Conservation (phyloP, 2,329 filamentous ascomycete species). For the Curvularia spicifera region DNA sequence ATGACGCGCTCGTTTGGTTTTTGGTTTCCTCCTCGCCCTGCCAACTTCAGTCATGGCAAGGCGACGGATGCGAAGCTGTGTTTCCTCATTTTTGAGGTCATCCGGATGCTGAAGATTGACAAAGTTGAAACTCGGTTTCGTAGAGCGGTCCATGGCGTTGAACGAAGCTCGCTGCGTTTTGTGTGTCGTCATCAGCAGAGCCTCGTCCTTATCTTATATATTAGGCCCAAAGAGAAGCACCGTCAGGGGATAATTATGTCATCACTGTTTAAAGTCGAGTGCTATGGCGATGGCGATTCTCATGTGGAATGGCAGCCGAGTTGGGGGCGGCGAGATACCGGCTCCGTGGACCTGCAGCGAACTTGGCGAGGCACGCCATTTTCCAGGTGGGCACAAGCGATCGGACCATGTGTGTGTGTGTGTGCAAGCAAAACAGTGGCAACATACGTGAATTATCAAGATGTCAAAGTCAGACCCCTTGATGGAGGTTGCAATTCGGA, state of each 20-base stretch:
- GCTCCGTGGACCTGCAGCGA: slow-evolving; percentile 10
- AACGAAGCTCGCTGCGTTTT: neutral
- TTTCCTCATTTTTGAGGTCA: slow-evolving; percentile 42
- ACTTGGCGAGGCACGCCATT: slow-evolving; percentile 8
- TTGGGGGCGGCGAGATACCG: slow-evolving; percentile 10
- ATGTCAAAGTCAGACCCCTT: neutral
- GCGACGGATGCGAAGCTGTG: slow-evolving; percentile 40
- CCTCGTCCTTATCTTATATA: slow-evolving; percentile 9
- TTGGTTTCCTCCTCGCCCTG: slow-evolving; percentile 36
- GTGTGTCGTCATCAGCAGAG: neutral
- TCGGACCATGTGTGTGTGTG: neutral
- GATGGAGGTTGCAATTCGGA: slow-evolving; percentile 13
- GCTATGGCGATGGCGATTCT: slow-evolving; percentile 9
- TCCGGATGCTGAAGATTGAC: slow-evolving; percentile 42
- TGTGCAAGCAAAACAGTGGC: slow-evolving; percentile 9
- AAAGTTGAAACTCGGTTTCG: slow-evolving; percentile 38
- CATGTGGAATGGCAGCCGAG: slow-evolving; percentile 10
- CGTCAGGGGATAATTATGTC: slow-evolving; percentile 12
- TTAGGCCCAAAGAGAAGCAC: neutral
- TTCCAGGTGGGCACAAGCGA: slow-evolving; percentile 15
- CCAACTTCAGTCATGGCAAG: slow-evolving; percentile 45
- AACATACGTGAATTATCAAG: slow-evolving; percentile 5
- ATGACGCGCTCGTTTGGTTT: slow-evolving; percentile 33
- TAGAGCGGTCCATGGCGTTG: slow-evolving; percentile 32
- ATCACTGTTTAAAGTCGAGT: slow-evolving; percentile 7